Evolutionary conservation across 2,329 filamentous ascomycete species (phyloP).

Genomic region (Didymella lethalis): DNA sequence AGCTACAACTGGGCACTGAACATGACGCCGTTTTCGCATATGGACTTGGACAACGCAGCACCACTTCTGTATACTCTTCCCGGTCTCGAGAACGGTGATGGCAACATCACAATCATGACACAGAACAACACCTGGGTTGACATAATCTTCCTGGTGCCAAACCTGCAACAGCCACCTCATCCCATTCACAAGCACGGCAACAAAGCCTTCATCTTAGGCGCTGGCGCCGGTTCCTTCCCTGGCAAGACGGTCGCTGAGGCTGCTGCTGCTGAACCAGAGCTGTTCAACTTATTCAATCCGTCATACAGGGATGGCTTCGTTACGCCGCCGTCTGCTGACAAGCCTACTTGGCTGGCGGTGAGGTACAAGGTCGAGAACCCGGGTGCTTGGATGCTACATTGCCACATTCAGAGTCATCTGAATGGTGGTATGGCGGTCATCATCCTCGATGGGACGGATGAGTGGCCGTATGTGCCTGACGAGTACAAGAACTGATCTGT

Average conservation of each 20-base stretch:
- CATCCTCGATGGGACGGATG: slow-evolving; percentile 59
- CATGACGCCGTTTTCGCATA: slow-evolving; percentile 52
- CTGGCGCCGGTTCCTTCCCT: slow-evolving; percentile 60
- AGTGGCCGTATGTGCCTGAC: slow-evolving; percentile 50
- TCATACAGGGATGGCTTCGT: slow-evolving; percentile 61
- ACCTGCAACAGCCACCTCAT: slow-evolving; percentile 59
- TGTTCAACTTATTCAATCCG: slow-evolving; percentile 66
- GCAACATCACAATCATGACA: slow-evolving; percentile 56
- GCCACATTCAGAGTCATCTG: slow-evolving; percentile 60
- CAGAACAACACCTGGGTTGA: slow-evolving; percentile 48
- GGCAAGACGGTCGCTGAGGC: slow-evolving; percentile 63
- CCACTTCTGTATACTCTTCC: slow-evolving; percentile 59
- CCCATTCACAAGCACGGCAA: slow-evolving; percentile 71
- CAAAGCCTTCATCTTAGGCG: slow-evolving; percentile 66
- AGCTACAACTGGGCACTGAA: slow-evolving; percentile 65
- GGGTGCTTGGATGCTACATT: slow-evolving; percentile 60
- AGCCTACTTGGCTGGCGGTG: slow-evolving; percentile 53
- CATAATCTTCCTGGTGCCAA: slow-evolving; percentile 37
- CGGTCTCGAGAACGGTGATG: slow-evolving; percentile 32
- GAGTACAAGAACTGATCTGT: slow-evolving; percentile 27
- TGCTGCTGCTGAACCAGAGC: slow-evolving; percentile 52
- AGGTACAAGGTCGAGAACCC: slow-evolving; percentile 58
- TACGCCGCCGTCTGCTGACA: slow-evolving; percentile 40
- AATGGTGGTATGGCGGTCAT: slow-evolving; percentile 59
- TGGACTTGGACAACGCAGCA: slow-evolving; percentile 37